Conservation (phyloP, 2,329 filamentous ascomycete genomes). For the Coleophoma eucalyptorum region DNA sequence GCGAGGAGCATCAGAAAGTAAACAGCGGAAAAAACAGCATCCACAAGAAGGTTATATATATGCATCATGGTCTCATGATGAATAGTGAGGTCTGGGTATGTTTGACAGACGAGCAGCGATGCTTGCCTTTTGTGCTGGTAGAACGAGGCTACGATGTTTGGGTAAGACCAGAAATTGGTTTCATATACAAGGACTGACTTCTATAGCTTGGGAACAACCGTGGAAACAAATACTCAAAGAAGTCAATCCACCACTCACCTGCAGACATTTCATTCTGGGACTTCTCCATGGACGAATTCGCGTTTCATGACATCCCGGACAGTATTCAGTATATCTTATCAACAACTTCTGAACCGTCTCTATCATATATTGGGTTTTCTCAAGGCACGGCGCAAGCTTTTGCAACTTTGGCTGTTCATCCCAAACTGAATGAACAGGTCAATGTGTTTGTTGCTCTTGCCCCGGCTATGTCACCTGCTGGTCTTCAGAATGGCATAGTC, state of each 20-base stretch:
- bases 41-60: constrained; percentile 82
- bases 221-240: constrained; percentile 99
- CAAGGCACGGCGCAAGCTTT: constrained; percentile 97
- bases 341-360: constrained; percentile 74
- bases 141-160: constrained; percentile 95
- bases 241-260: constrained; percentile 74
- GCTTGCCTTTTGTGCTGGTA: constrained; percentile 83
- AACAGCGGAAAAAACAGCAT: constrained; percentile 66
- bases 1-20: constrained; percentile 75
- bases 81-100: constrained; percentile 99
- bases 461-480: constrained; percentile 93
- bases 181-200: constrained; percentile 9
- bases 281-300: constrained; percentile 98
- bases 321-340: constrained; percentile 88
- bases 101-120: constrained; percentile 79
- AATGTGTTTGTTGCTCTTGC: constrained; percentile 96
- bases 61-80: constrained; percentile 97
- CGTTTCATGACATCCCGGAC: constrained; percentile 95
- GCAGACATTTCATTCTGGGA: constrained; percentile 84
- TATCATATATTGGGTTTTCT: constrained; percentile 96
- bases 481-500: constrained; percentile 84
- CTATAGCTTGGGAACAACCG: constrained; percentile 86
- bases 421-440: constrained; percentile 84
- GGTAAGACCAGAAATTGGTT: constrained; percentile 43
- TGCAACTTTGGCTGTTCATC: constrained; percentile 87